Base-by-base conservation (phyloP, 176 grass and related monocot species). In the Themeda triandra region DNA sequence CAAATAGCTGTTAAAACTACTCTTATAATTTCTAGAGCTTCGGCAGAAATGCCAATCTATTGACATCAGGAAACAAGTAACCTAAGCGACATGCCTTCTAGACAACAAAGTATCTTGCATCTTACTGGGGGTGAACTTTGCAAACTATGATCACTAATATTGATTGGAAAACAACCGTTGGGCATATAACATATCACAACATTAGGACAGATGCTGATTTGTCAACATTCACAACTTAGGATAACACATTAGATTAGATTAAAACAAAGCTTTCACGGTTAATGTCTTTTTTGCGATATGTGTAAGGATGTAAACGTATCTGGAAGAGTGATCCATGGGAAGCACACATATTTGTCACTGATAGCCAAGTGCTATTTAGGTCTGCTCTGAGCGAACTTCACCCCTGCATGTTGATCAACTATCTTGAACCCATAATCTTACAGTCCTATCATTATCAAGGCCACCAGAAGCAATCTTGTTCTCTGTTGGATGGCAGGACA, bases 371-470 rank as follows among this genome's bases (percentile, higher is more conserved):
- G 4, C 29, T 71, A 3, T 60, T 46, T 58, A 19, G 13, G 42
- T 68, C 28, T 29, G 19, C 14, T 12, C 6, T 46, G 11, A 76
- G 18, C 18, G 30, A 54, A 51, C 25, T 54, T 11, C 53, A 48
- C 14, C 39, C 25, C 40, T 63, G 7, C 73, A 75, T 31, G 56
- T 56, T 82, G 56, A 84, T 88, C 67, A 86, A n/a, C 66, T 23
- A 76, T 93, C 88, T 86, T 98, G 92, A 88, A 90, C 78, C 95
- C 95, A 98, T 39, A 95, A 83, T 67, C 87, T 95, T 31, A 95
- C 79, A 31, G 92, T 95, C 51, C 73, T 90, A 70, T 95, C 95
- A 31, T 87, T 94, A 63, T 93, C 80, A 15, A 98, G 90, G 33
- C 88, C 91, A 23, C 86, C 86, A 10, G 95, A 98, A 40, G 80